Percentiles rank a stretch among this genome's conserved stretches.
These are phyloP conservation scores for Drosera spatulata DNA, from an alignment of 179 eudicot genomes.

Conservation along the genomic window DNA sequence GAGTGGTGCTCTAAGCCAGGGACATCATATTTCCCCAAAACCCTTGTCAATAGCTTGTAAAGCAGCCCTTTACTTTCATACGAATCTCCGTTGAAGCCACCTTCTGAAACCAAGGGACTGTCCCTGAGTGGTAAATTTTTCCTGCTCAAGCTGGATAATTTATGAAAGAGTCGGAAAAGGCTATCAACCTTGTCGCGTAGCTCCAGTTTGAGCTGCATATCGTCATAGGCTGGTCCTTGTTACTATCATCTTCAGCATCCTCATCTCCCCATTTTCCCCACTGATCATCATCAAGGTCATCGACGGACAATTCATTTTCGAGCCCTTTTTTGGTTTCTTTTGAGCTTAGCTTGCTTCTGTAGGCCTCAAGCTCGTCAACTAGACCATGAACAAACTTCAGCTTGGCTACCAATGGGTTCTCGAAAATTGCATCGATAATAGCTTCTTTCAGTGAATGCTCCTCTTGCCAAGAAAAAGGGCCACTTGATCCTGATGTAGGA, in stretches of 20 bases:
- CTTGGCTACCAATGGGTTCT: conserved; percentile 57
- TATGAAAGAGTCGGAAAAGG: conserved; percentile 81
- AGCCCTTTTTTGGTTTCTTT: conserved; percentile 32
- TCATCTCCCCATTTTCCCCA: conserved; percentile 98
- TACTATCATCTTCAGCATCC: conserved; percentile 36
- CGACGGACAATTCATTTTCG: conserved; percentile 21
- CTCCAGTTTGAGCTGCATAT: conserved; percentile 87
- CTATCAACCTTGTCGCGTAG: conserved; percentile 82
- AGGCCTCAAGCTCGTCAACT: conserved; percentile 48
- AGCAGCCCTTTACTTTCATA: conserved; percentile 62
- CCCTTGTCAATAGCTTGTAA: conserved; percentile 50
- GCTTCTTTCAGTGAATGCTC: conserved; percentile 93
- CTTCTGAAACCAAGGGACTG: conserved; percentile 31
- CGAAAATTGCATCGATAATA: conserved; percentile 80
- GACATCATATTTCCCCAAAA: conserved; percentile 55
- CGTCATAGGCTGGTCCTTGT: conserved; percentile 54
- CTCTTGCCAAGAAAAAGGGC: conserved; percentile 99
- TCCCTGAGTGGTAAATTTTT: conserved; percentile 37
- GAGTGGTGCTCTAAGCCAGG: conserved; percentile 96
- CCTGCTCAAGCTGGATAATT: conserved; percentile 53
- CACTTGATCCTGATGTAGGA: conserved; percentile 77
- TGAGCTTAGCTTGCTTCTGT: conserved; percentile 31
- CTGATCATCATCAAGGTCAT: conserved; percentile 76
- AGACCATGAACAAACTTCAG: conserved; percentile 64
- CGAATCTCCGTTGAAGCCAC: conserved; percentile 39